Evolutionary conservation across 805 yeast species (phyloP).

Genomic region (Candida qinlingensis): DNA sequence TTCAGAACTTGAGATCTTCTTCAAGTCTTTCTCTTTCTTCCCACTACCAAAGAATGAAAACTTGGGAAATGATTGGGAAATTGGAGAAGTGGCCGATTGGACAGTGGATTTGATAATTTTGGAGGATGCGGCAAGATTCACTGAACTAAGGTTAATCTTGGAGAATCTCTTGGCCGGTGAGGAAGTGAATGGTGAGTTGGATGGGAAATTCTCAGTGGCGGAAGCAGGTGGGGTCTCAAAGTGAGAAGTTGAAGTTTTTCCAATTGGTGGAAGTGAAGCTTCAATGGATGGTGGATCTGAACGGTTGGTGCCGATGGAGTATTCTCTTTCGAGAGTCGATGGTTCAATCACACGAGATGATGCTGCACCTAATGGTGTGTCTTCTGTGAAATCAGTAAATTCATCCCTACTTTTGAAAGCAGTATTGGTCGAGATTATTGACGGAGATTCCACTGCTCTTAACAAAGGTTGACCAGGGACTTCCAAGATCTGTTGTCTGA

Average conservation of each 20-base stretch:
- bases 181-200: slow-evolving; percentile 3
- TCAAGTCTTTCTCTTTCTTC: slow-evolving; percentile 9
- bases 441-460: background rate
- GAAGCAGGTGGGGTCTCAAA: slow-evolving; percentile 14
- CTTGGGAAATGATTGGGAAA: slow-evolving; percentile 19
- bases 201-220: slow-evolving; percentile 9
- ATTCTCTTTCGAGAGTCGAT: background rate
- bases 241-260: slow-evolving; percentile 6
- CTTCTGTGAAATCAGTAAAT: background rate
- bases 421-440: background rate
- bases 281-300: background rate
- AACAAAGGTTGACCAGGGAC: background rate
- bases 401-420: background rate
- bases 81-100: slow-evolving; percentile 20
- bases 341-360: background rate
- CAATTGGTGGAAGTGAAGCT: background rate
- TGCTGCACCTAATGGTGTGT: background rate
- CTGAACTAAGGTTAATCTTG: slow-evolving; percentile 6
- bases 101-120: slow-evolving; percentile 12
- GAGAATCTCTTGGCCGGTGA: slow-evolving; percentile 10
- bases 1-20: slow-evolving; percentile 15
- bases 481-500: background rate
- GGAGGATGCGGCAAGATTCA: slow-evolving; percentile 3
- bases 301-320: background rate
- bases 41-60: slow-evolving; percentile 9